Base-by-base conservation (phyloP, 306 rosid genomes). In the Pyrus bretschneideri region DNA sequence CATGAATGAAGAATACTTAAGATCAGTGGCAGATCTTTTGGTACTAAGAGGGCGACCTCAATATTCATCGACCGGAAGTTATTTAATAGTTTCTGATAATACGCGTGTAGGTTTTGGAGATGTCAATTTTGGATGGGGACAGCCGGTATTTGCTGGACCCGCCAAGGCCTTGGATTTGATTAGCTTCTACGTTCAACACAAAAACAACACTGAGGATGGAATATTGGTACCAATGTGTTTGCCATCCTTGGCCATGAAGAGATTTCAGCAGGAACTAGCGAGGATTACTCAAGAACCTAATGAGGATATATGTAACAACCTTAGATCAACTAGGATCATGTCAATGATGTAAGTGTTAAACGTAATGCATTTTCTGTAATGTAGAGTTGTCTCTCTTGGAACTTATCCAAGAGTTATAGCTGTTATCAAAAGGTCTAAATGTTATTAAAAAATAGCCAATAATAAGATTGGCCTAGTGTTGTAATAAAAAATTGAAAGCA, bases 101-200 rank as follows among this genome's bases (percentile, higher is more conserved):
- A 60, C 81, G 1, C 69, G 75, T 33, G 13, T 9, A 0, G 70
- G 60, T 4, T 9, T 71, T 0, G 44, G 11, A 55, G 73, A 81
- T 18, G 40, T 87, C 4, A 60, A 85, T 59, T 89, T 85, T 40
- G 94, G 97, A 2, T 88, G 91, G 92, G 92, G 91, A 6, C 69
- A 67, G 21, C 81, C 89, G 0, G 19, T 72, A 2, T 86, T 60
- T 75, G 83, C 71, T 22, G 90, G 89, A 22, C 49, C 11, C 1
- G 78, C 86, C 11, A 79, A 76, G 7, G 1, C 46, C 3, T 12
- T 55, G 17, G 76, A 67, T 10, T 58, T 17, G 27, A 29, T 22
- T 18, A 78, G 76, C 29, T 84, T n/a, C 74, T 57, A 11, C 3
- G 2, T 74, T 0, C 45, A 68, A 0, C 21, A n/a, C 27, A 80